Base-by-base conservation (phyloP, 2,329 filamentous ascomycete species). In the Hymenoscyphus fraxineus region DNA sequence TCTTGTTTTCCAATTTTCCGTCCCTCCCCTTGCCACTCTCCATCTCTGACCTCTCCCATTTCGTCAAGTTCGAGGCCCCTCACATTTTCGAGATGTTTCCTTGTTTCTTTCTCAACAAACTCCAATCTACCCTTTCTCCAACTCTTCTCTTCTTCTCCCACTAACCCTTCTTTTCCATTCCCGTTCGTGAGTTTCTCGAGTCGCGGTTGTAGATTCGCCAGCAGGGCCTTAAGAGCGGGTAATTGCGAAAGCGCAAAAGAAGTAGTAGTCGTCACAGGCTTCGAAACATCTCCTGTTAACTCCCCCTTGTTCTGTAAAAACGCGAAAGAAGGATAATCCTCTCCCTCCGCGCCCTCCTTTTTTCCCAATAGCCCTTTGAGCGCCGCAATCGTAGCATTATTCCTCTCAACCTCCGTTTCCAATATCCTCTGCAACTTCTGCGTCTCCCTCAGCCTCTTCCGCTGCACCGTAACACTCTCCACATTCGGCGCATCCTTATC, bases 181-280 rank as follows among this genome's bases (percentile, higher is more conserved):
- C 75, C 76, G 35, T 76, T 74, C 0, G 75, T 71, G 61, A 85
- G 67, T 6, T 76, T 75, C 5, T 77, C 76, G 35, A 96, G 78
- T 65, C 88, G 86, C 0, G 90, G 87, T 66, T 88, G 81, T 41
- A 97, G 79, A 13, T 84, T 82, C 10, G 85, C 81, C 59, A 97
- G 80, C 7, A 96, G 81, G 7, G 86, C 80, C 65, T 91, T 87
- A 57, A 99, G 81, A 0, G 92, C 87, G 35, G 92, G 91, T 22
- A 97, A 81, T 75, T 98, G 94, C 1, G 89, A 90, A 22, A 96
- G 82, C 0, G 91, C 88, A 76, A 97, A 97, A 16, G 86, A 83
- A 0, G 90, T 85, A 19, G 90, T 91, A 3, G 90, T 92, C 12
- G 85, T 83, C 35, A 93, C 80, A 12, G 89, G 84, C 51, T 81